phyloP scores from a whole-genome alignment of 2,329 filamentous ascomycete species.

The Conoideocrella luteorostrata region DNA sequence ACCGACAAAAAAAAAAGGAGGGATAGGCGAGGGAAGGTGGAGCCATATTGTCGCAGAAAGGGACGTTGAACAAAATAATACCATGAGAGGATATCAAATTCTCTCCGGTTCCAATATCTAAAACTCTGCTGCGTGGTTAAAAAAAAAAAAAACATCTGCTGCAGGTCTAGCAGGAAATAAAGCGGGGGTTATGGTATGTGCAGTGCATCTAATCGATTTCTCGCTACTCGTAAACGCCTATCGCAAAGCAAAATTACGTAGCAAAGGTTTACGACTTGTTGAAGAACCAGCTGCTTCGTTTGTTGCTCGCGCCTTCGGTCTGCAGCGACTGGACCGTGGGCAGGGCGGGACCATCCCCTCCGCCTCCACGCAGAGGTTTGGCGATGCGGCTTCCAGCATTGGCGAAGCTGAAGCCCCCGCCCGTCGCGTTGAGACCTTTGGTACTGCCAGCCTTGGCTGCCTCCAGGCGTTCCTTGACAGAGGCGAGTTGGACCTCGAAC shows the following conservation, averaged over 20 bases:
- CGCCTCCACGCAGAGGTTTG: conserved; percentile 61
- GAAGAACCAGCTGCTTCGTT: conserved; percentile 71
- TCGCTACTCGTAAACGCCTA: conserved; percentile 9
- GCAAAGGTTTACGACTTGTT: conserved; percentile 45
- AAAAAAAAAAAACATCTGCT: conserved; percentile 8
- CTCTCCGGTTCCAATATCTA: no score
- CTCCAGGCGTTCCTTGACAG: conserved; percentile 96
- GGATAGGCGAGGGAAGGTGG: conserved; percentile 13
- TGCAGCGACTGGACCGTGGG: conserved; percentile 53
- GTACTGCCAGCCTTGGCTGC: conserved; percentile 89
- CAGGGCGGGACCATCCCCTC: conserved; percentile 38
- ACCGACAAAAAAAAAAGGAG: conserved; percentile 10
- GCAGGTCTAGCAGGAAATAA: neutral
- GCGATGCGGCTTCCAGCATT: conserved; percentile 60
- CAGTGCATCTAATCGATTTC: conserved; percentile 7
- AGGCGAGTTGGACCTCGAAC: conserved; percentile 93
- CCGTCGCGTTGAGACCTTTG: conserved; percentile 65
- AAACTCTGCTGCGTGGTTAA: conserved; percentile 3
- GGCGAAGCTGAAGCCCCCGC: conserved; percentile 66
- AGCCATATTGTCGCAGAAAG: neutral
- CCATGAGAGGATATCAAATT: conserved; percentile 1
- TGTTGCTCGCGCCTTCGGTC: conserved; percentile 48
- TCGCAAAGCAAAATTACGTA: neutral
- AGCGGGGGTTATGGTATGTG: conserved; percentile 9
- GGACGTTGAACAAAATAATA: neutral